These are phyloP conservation scores for Candida boleticola DNA, from an alignment of 805 yeast species.

Conservation along the genomic window DNA sequence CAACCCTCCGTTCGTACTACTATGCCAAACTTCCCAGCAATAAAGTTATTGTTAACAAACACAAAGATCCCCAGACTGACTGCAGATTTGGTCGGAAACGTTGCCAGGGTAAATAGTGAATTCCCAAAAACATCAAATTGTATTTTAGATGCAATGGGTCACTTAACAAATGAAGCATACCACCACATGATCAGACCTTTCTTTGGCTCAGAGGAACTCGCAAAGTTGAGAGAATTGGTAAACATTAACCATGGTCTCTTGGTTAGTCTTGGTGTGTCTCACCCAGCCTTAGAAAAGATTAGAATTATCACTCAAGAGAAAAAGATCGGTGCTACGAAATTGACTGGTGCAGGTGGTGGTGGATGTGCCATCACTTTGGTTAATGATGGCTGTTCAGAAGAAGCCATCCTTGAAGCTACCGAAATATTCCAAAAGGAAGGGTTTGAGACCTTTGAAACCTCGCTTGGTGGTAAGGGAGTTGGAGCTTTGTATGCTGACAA, in stretches of 20 bases:
- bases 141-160: constrained; percentile 74
- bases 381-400: constrained; percentile 39
- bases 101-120: constrained; percentile 50
- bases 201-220: constrained; percentile 39
- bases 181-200: constrained; percentile 55
- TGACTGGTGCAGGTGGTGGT: constrained; percentile 99
- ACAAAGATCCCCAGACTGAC: constrained; percentile 88
- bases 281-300: constrained; percentile 81
- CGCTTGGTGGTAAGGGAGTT: constrained; percentile 88
- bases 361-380: constrained; percentile 94
- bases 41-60: constrained; percentile 75
- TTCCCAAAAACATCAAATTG: constrained; percentile 56
- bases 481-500: constrained; percentile 42
- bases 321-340: constrained; percentile 79
- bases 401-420: constrained; percentile 34
- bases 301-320: constrained; percentile 62
- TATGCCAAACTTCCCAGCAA: constrained; percentile 70
- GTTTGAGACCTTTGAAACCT: constrained; percentile 74
- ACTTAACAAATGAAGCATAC: constrained; percentile 71
- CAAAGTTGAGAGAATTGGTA: constrained; percentile 56
- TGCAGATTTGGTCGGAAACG: constrained; percentile 77
- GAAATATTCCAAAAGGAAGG: constrained; percentile 43
- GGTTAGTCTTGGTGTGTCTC: constrained; percentile 86
- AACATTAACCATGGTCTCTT: constrained; percentile 85
- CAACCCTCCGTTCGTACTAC: constrained; percentile 61